Base-by-base conservation (phyloP, 2,329 filamentous ascomycete genomes). In the Fragosphaeria purpurea region DNA sequence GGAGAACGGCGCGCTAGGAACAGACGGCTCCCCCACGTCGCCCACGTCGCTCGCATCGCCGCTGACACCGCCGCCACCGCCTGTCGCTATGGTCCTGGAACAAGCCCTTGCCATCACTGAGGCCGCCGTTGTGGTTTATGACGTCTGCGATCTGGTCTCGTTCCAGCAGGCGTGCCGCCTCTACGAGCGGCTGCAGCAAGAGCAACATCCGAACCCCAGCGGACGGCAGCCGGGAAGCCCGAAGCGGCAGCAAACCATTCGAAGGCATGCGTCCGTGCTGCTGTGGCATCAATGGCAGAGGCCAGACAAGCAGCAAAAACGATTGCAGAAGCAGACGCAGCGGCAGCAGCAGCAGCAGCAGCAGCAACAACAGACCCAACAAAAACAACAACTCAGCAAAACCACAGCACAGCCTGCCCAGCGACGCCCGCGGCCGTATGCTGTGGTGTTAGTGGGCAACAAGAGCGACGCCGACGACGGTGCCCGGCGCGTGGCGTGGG, bases 71-170 rank as follows among this genome's bases (percentile, higher is more conserved):
- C 37, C 9, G 32, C 22, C 11, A 30, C 22, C 44, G 6, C 31
- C 49, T 2, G 46, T 50, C 1, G 45, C 44, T 41, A 59, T 62
- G 31, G 59, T 62, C 37, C 63, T 70, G n/a, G 60, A 60, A 10
- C 63, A 69, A 39, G 68, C 68, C 1, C 57, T 69, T 22, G 58
- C 59, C 48, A 66, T 69, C 43, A 70, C 69, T n/a, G 67, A 71
- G 41, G 68, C 66, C 5, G 67, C 65, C 3, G 55, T 70, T 2
- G 53, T 67, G 2, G 56, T 67, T n/a, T 67, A 67, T 56, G 61
- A 62, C 50, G 59, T 63, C n/a, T 51, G 54, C 41, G 59, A 63
- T 41, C 43, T 53, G 5, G 48, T 56, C 11, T 65, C 64, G 1
- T 59, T 66, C 10, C 54, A 48, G 4, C 57, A 62, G 12, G 60